phyloP scores from a whole-genome alignment of 73 alveolate genomes.

The Stentor roeselii region DNA sequence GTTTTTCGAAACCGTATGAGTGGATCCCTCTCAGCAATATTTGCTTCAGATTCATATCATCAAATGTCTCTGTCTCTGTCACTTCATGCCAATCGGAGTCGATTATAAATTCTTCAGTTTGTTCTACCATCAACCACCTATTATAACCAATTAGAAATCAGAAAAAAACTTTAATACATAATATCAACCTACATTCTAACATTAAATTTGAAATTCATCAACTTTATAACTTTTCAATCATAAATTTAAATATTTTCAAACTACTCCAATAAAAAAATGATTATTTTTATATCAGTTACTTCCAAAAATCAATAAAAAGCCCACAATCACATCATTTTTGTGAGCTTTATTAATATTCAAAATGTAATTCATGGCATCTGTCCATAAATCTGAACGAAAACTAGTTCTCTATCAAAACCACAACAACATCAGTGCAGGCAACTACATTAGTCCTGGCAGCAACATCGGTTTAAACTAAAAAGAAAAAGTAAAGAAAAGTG shows the following conservation, averaged over 20 bases:
- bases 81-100: slow-evolving; percentile 24
- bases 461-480: slow-evolving; percentile 22
- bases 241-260: no score
- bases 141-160: background rate
- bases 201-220: no score
- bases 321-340: no score
- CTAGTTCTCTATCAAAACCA: background rate
- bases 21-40: slow-evolving; percentile 71
- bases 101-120: slow-evolving; percentile 19
- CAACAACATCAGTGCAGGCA: background rate
- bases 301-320: no score
- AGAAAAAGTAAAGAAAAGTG: background rate
- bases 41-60: slow-evolving; percentile 12
- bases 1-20: slow-evolving; percentile 92
- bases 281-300: no score
- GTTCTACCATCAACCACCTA: slow-evolving; percentile 10
- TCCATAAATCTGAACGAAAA: background rate
- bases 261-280: no score
- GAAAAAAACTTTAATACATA: no score
- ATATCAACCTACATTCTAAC: no score
- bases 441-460: slow-evolving; percentile 43
- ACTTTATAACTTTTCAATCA: no score
- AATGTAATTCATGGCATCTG: background rate
- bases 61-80: slow-evolving; percentile 11
- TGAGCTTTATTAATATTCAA: no score